Evolutionary conservation across 768 basidiomycete species (phyloP).

Genomic region (Pisolithus albus): DNA sequence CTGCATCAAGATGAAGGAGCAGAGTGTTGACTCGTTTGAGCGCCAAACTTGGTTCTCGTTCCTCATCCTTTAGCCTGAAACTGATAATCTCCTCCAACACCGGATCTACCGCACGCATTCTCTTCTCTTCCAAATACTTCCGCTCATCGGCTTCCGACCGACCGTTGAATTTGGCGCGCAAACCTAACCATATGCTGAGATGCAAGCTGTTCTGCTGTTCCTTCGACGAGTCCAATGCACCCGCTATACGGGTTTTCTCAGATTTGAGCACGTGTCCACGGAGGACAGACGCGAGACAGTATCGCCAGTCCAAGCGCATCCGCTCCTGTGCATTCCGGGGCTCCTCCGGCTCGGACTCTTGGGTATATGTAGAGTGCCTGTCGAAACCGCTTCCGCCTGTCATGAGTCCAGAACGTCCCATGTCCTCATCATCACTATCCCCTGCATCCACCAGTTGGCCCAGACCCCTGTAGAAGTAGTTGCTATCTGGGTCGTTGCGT

Average conservation of each 20-base stretch:
- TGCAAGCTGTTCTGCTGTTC: slow-evolving; percentile 65
- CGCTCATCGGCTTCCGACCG: slow-evolving; percentile 78
- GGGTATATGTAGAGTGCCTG: slow-evolving; percentile 43
- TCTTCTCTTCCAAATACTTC: slow-evolving; percentile 72
- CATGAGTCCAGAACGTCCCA: slow-evolving; percentile 36
- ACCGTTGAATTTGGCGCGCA: slow-evolving; percentile 80
- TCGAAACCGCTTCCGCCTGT: slow-evolving; percentile 42
- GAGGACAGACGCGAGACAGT: slow-evolving; percentile 88
- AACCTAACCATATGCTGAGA: slow-evolving; percentile 79
- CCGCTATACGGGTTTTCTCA: slow-evolving; percentile 89
- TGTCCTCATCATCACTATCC: slow-evolving; percentile 72
- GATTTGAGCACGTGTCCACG: slow-evolving; percentile 91
- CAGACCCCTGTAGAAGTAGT: slow-evolving; percentile 70
- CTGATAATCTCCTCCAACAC: slow-evolving; percentile 77
- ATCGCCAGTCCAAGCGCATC: slow-evolving; percentile 92
- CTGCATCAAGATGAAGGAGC: slow-evolving; percentile 71
- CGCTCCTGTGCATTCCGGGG: slow-evolving; percentile 68
- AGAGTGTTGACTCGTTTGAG: slow-evolving; percentile 57
- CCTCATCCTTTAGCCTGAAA: slow-evolving; percentile 55
- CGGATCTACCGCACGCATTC: slow-evolving; percentile 72
- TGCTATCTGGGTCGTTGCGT: slow-evolving; percentile 74
- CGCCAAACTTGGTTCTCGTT: slow-evolving; percentile 34
- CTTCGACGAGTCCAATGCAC: slow-evolving; percentile 60
- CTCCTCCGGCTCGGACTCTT: slow-evolving; percentile 58
- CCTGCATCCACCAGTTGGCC: slow-evolving; percentile 63